These are phyloP conservation scores for Rhodotorula sp. DNA, from an alignment of 1,284 basidiomycete genomes.

Conservation along the genomic window DNA sequence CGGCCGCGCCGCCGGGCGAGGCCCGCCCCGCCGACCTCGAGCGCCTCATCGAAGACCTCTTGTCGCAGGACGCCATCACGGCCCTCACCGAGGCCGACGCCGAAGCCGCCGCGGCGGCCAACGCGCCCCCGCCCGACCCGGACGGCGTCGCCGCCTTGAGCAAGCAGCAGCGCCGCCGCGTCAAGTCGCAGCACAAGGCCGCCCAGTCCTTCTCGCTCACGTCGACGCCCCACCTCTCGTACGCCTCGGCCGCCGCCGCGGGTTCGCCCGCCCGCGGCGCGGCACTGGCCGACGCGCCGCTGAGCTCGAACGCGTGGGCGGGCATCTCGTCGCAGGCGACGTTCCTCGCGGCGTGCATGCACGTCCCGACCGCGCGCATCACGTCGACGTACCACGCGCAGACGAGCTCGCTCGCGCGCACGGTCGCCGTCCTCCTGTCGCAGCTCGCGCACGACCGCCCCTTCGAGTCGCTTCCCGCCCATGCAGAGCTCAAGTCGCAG, in stretches of 20 bases:
- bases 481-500: slow-evolving; percentile 4
- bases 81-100: slow-evolving; percentile 17
- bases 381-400: slow-evolving; percentile 27
- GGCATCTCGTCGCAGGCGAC: slow-evolving; percentile 30
- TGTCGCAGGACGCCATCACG: slow-evolving; percentile 26
- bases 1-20: not conserved
- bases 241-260: slow-evolving; percentile 2
- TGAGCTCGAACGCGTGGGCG: slow-evolving; percentile 29
- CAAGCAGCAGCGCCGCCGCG: slow-evolving; percentile 17
- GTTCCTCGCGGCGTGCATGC: slow-evolving; percentile 29
- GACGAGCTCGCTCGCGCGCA: slow-evolving; percentile 25
- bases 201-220: slow-evolving; percentile 28
- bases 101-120: slow-evolving; percentile 4
- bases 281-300: not conserved
- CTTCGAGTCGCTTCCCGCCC: slow-evolving; percentile 20
- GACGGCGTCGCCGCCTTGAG: slow-evolving; percentile 5
- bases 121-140: slow-evolving; percentile 9
- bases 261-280: not conserved
- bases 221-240: slow-evolving; percentile 8
- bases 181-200: slow-evolving; percentile 28
- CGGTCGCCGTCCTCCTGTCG: slow-evolving; percentile 27
- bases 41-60: slow-evolving; percentile 29
- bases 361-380: slow-evolving; percentile 24
- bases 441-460: slow-evolving; percentile 26
- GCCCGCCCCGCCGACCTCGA: slow-evolving; percentile 26